phyloP scores from a whole-genome alignment of 352 stramenopile species.

The Pythium vanterpoolii region DNA sequence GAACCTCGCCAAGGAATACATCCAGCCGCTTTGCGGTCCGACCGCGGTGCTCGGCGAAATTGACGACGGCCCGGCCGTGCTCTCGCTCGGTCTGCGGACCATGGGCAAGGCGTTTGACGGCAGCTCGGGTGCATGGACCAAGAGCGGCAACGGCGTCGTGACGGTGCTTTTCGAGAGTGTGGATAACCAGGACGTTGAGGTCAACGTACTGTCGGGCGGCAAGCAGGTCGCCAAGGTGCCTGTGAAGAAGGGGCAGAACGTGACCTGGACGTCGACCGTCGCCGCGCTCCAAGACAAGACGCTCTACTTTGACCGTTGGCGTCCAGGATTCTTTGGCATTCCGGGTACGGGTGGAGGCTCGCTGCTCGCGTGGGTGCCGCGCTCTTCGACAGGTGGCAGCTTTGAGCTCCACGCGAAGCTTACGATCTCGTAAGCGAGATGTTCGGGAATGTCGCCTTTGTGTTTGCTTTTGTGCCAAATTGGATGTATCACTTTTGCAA shows the following conservation, averaged over 20 bases:
- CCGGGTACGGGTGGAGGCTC: conserved; percentile 58
- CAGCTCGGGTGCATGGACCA: conserved; percentile 40
- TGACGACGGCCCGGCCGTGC: conserved; percentile 38
- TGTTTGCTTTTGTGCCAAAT: too few relatives aligned
- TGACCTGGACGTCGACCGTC: conserved; percentile 39
- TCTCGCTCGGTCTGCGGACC: conserved; percentile 38
- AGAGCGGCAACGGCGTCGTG: conserved; percentile 36
- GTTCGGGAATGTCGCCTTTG: too few relatives aligned
- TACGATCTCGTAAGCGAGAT: conserved; percentile 24
- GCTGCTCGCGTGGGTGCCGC: conserved; percentile 55
- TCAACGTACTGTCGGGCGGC: conserved; percentile 56
- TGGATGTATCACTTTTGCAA: too few relatives aligned
- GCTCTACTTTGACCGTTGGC: conserved; percentile 77
- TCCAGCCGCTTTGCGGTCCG: conserved; percentile 52
- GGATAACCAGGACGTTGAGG: conserved; percentile 44
- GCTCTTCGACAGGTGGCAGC: conserved; percentile 34
- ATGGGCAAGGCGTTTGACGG: conserved; percentile 42
- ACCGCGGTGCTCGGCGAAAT: conserved; percentile 50
- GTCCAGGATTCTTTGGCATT: conserved; percentile 51
- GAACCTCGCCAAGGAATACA: conserved; percentile 37
- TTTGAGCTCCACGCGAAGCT: conserved; percentile 45
- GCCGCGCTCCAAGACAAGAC: conserved; percentile 46
- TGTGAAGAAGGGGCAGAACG: conserved; percentile 33
- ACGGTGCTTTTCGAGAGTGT: conserved; percentile 40
- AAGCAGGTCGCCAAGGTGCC: conserved; percentile 39